Conservation (phyloP, 176 grass and related monocot species). For the Avena eriantha region DNA sequence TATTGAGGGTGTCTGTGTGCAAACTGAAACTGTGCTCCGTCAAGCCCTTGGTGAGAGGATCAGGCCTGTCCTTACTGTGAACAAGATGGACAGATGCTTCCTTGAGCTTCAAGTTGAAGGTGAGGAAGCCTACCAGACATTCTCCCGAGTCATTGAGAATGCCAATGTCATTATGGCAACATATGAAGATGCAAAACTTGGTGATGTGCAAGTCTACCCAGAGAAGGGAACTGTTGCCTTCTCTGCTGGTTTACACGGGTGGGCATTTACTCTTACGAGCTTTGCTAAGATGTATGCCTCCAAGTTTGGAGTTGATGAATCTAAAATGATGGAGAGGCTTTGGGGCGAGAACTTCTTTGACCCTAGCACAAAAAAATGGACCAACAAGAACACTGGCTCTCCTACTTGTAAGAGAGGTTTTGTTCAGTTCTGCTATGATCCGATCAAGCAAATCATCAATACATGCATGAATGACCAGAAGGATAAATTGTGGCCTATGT, state of each 20-base stretch:
- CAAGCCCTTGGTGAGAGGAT: slow-evolving; percentile 89
- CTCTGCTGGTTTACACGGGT: slow-evolving; percentile 75
- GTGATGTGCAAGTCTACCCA: slow-evolving; percentile 87
- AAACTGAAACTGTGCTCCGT: slow-evolving; percentile 77
- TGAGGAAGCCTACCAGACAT: slow-evolving; percentile 79
- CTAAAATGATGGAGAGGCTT: slow-evolving; percentile 93
- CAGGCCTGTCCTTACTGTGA: slow-evolving; percentile 77
- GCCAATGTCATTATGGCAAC: slow-evolving; percentile 89
- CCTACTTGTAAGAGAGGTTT: slow-evolving; percentile 85
- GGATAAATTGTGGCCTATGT: slow-evolving; percentile 87
- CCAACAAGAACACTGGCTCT: slow-evolving; percentile 66
- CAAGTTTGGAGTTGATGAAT: slow-evolving; percentile 85
- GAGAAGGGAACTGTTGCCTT: slow-evolving; percentile 90
- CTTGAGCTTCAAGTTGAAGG: slow-evolving; percentile 86
- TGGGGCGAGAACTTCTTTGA: slow-evolving; percentile 95
- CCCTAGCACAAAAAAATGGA: slow-evolving; percentile 82
- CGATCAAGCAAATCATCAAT: slow-evolving; percentile 86
- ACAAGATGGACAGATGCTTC: slow-evolving; percentile 89
- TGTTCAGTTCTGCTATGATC: slow-evolving; percentile 88
- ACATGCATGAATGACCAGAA: slow-evolving; percentile 89
- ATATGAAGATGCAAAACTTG: slow-evolving; percentile 73
- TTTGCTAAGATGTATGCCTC: slow-evolving; percentile 92
- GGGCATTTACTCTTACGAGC: slow-evolving; percentile 78
- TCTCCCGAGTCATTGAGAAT: slow-evolving; percentile 73
- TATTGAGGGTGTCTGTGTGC: slow-evolving; percentile 84